A percentile compares a stretch with the other conserved stretches of the same genome.
Conservation (phyloP, 2,329 filamentous ascomycete genomes). For the Triangularia setosa region DNA sequence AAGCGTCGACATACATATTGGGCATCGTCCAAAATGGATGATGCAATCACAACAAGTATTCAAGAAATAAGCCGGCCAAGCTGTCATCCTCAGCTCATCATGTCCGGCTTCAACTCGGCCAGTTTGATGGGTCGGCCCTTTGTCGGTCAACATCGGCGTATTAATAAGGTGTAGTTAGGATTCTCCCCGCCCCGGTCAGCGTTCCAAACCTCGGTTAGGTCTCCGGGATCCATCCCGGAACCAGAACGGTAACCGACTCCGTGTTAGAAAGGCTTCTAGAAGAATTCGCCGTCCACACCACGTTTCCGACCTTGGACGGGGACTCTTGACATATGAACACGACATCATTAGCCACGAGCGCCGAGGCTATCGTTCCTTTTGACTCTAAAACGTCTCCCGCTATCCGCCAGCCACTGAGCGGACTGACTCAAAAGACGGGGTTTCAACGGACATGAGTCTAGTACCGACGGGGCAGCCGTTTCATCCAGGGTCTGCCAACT, state of each 20-base stretch:
- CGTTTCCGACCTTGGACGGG: not conserved
- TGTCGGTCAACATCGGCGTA: constrained; percentile 4
- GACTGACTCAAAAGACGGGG: not conserved
- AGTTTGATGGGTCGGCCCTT: constrained; percentile 2
- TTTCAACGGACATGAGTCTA: not conserved
- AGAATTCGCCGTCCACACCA: constrained; percentile 10
- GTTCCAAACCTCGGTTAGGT: not conserved
- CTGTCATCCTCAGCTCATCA: not conserved
- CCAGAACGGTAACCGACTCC: not conserved
- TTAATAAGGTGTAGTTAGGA: not conserved
- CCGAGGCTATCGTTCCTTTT: not conserved
- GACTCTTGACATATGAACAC: not conserved
- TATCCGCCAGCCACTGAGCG: not conserved
- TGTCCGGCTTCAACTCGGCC: not conserved
- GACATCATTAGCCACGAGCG: not conserved
- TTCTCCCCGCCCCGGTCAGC: not conserved
- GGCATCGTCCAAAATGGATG: not conserved
- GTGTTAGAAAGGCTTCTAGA: constrained; percentile 22
- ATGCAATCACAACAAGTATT: not conserved
- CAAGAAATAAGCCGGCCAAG: not conserved
- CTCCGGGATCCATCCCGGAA: not conserved
- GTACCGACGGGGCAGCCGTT: not conserved
- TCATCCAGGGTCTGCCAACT: not conserved
- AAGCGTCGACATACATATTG: not conserved
- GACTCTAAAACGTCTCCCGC: not conserved